phyloP scores from a whole-genome alignment of 345 rosid species.

The Citrus sp. region DNA sequence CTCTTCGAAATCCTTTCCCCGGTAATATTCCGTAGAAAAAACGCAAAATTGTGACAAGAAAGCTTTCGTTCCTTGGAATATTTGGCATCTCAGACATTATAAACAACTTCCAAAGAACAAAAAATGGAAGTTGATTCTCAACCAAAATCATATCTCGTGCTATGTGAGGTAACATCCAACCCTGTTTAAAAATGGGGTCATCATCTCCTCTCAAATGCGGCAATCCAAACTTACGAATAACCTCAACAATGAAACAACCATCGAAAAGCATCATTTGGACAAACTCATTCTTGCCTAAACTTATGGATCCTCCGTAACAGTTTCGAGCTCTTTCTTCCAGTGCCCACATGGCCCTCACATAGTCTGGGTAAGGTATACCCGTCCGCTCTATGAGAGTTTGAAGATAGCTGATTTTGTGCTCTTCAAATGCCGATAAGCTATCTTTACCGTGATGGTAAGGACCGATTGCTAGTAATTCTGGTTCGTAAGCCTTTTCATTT shows the following conservation, averaged over 20 bases:
- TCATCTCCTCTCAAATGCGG: neutral
- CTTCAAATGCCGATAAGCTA: conserved; percentile 11
- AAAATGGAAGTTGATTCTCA: no score
- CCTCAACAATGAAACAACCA: no score
- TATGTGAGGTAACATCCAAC: neutral
- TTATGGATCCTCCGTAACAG: no score
- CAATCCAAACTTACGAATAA: no score
- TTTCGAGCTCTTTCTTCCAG: no score
- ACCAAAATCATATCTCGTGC: no score
- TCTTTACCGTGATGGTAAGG: conserved; percentile 13
- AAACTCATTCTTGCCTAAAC: neutral
- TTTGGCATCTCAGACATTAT: no score
- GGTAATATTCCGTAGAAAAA: neutral
- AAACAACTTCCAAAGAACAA: no score
- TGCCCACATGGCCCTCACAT: no score
- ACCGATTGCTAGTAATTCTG: conserved; percentile 20
- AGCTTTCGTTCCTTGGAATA: neutral
- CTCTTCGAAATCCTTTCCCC: neutral
- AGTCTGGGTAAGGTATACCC: no score
- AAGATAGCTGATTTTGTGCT: conserved; percentile 2
- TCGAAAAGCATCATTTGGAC: conserved; percentile 17
- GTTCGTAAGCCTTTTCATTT: no score
- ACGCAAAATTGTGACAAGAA: neutral
- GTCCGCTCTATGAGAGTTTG: conserved; percentile 9
- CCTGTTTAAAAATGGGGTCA: no score